A percentile compares a stretch with the other conserved stretches of the same genome.
These are phyloP conservation scores for Vanilla planifolia DNA, from an alignment of 106 monocot species.

Conservation along the genomic window DNA sequence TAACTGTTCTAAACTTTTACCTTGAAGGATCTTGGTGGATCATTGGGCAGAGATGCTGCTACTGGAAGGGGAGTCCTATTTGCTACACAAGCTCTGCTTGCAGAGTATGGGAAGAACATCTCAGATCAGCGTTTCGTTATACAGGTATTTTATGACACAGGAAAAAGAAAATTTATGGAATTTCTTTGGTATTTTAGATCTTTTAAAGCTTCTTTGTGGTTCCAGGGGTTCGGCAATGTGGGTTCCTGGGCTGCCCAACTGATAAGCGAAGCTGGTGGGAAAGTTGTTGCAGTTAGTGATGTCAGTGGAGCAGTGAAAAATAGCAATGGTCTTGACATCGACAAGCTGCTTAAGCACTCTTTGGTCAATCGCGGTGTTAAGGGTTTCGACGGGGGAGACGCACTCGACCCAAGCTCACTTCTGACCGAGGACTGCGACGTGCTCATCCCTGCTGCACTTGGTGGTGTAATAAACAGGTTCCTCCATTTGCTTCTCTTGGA, in stretches of 20 bases:
- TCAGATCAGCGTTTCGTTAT: constrained; percentile 71
- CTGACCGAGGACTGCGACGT: constrained; percentile 73
- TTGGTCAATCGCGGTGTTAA: constrained; percentile 41
- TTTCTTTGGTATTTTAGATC: too few species aligned
- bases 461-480: constrained; percentile 45
- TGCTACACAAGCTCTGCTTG: constrained; percentile 68
- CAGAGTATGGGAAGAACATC: constrained; percentile 75
- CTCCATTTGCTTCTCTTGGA: background rate
- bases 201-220: too few species aligned
- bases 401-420: constrained; percentile 40
- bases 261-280: constrained; percentile 55
- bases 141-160: too few species aligned
- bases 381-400: constrained; percentile 69
- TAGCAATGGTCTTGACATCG: constrained; percentile 47
- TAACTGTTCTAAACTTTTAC: background rate
- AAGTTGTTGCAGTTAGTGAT: constrained; percentile 61
- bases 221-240: constrained; percentile 71
- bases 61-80: constrained; percentile 84
- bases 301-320: constrained; percentile 68
- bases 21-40: constrained; percentile 76
- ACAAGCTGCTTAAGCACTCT: constrained; percentile 28
- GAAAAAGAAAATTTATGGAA: too few species aligned
- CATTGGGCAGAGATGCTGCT: constrained; percentile 83
- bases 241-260: constrained; percentile 72
- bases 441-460: constrained; percentile 70